Percentiles rank a stretch among this genome's conserved stretches.
Conservation (phyloP, 345 rosid species). For the Orychophragmus violaceus region DNA sequence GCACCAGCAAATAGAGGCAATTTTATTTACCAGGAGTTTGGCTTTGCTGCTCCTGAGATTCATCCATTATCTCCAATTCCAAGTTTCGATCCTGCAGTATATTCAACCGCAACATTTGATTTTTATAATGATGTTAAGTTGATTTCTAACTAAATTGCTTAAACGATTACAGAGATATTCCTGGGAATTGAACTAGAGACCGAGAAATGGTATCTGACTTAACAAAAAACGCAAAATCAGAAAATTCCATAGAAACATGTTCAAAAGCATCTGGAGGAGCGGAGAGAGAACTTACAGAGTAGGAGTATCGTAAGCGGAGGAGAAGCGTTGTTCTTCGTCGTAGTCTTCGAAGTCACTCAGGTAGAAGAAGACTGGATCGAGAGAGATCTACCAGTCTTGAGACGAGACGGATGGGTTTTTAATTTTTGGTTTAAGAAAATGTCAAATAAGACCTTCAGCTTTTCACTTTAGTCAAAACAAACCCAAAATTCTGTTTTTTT, state of each 20-base stretch:
- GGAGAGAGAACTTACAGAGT: neutral
- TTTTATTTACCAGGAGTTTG: conserved; percentile 37
- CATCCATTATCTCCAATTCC: conserved; percentile 38
- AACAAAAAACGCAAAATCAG: neutral
- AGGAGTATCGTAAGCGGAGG: neutral
- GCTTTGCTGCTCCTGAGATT: conserved; percentile 39
- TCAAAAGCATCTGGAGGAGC: neutral
- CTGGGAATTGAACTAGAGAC: neutral
- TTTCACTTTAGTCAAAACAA: neutral
- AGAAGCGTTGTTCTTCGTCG: conserved; percentile 16
- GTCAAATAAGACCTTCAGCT: neutral
- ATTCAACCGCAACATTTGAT: neutral
- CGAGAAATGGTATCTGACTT: neutral
- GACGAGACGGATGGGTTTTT: neutral
- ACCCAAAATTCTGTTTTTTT: neutral
- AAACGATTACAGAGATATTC: neutral
- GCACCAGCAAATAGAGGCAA: neutral
- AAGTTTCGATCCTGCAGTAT: neutral
- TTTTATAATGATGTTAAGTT: neutral
- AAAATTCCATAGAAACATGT: neutral
- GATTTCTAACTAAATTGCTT: neutral
- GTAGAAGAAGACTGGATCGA: neutral
- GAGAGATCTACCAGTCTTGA: neutral
- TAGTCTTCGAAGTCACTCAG: conserved; percentile 6
- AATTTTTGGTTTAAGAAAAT: neutral